Conservation (phyloP, 305 asterid species). For the Solanum chacoense region DNA sequence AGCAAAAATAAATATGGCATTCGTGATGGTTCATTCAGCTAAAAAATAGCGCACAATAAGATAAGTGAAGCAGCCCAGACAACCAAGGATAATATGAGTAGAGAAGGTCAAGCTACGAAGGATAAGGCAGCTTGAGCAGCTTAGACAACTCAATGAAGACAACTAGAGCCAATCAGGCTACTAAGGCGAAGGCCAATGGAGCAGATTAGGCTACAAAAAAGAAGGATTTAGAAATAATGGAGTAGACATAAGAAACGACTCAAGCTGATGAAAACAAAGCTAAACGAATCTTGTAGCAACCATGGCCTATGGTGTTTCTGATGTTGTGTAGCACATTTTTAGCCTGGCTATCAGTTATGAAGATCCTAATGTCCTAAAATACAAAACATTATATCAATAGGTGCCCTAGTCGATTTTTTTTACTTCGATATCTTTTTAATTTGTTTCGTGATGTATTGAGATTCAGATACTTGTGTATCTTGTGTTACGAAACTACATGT, state of each 20-base stretch:
- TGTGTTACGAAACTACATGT: fast-evolving
- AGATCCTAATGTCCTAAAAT: not conserved
- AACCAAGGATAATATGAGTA: too few species aligned
- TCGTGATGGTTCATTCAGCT: too few species aligned
- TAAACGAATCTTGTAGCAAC: too few species aligned
- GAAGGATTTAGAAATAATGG: not conserved
- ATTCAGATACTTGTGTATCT: not conserved
- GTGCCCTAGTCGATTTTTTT: not conserved
- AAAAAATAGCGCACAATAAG: too few species aligned
- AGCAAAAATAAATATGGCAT: too few species aligned
- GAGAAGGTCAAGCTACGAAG: too few species aligned
- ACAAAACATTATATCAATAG: not conserved
- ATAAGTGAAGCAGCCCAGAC: too few species aligned
- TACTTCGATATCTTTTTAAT: not conserved
- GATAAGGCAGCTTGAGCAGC: not conserved
- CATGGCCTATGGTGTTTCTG: not conserved
- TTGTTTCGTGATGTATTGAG: not conserved
- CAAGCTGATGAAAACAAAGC: too few species aligned
- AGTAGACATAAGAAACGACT: not conserved
- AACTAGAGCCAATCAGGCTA: not conserved
- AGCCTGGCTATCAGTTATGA: not conserved
- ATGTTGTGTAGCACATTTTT: not conserved
- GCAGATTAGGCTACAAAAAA: not conserved
- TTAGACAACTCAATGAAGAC: not conserved
- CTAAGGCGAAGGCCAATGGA: not conserved